Conservation (phyloP, 257 asterid genomes). For the Prunella vulgaris region DNA sequence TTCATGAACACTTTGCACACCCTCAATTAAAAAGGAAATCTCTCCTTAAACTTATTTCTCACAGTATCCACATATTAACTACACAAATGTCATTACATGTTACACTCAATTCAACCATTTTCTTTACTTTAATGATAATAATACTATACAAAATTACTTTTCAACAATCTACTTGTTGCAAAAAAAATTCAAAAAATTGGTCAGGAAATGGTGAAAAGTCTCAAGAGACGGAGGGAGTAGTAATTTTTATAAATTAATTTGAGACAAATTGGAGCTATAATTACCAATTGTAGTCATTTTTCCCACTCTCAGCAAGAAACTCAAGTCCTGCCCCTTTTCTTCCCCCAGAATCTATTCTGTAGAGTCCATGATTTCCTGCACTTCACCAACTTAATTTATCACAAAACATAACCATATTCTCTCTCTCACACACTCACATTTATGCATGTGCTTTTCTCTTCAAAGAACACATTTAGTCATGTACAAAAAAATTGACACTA, state of each 20-base stretch:
- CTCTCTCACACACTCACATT: background rate
- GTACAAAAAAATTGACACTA: background rate
- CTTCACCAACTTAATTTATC: background rate
- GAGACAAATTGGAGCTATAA: background rate
- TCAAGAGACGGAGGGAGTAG: too few relatives aligned
- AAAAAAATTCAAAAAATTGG: too few relatives aligned
- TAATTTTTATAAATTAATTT: background rate
- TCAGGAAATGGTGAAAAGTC: too few relatives aligned
- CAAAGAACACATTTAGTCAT: background rate
- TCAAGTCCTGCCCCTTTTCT: conserved; percentile 36
- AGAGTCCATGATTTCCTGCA: conserved; percentile 51
- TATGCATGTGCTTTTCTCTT: background rate
- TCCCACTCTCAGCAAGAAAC: conserved; percentile 40
- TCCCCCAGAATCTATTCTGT: conserved; percentile 46
- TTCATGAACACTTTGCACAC: too few relatives aligned
- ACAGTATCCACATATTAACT: too few relatives aligned
- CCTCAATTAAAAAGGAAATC: too few relatives aligned
- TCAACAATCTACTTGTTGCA: too few relatives aligned
- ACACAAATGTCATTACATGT: too few relatives aligned
- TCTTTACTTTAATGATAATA: too few relatives aligned
- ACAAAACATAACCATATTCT: background rate
- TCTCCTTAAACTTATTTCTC: too few relatives aligned
- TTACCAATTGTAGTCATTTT: conserved; percentile 78
- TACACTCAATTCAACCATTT: too few relatives aligned
- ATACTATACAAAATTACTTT: too few relatives aligned